Evolutionary conservation across 495 filamentous ascomycete species (phyloP).

Genomic region (Pseudoneurospora amorphoporcata): DNA sequence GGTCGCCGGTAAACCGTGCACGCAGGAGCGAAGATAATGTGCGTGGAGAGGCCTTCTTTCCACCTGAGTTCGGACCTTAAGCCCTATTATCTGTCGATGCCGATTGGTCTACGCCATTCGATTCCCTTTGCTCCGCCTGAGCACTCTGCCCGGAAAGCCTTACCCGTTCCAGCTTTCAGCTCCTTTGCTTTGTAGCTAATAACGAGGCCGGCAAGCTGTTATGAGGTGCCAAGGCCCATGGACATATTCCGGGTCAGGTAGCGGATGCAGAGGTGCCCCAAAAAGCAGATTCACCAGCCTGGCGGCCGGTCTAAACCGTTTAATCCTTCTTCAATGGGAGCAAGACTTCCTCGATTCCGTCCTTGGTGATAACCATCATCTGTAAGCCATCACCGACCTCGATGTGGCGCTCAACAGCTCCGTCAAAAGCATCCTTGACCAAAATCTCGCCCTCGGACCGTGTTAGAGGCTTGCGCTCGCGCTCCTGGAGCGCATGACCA

Average conservation of each 20-base stretch:
- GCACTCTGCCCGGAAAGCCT: not conserved
- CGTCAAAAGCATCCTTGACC: constrained; percentile 95
- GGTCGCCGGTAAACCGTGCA: not conserved
- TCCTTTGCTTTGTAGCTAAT: not conserved
- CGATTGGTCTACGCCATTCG: not conserved
- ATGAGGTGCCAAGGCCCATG: not conserved
- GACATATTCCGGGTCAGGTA: not conserved
- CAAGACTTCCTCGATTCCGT: constrained; percentile 80
- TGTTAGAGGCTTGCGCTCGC: constrained; percentile 54
- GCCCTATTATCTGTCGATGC: not conserved
- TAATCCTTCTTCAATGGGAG: constrained; percentile 79
- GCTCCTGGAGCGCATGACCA: constrained; percentile 67
- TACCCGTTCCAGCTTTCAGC: not conserved
- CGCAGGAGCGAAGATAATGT: not conserved
- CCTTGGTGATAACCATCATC: constrained; percentile 81
- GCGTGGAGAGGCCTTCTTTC: not conserved
- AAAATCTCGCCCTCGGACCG: constrained; percentile 67
- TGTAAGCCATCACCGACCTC: constrained; percentile 96
- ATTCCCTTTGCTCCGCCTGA: not conserved
- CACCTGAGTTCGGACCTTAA: not conserved
- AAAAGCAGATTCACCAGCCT: not conserved
- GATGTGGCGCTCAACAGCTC: constrained; percentile 95
- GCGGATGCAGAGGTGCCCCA: not conserved
- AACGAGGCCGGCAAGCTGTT: not conserved
- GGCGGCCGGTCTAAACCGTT: not conserved